Percentiles rank a stretch among this genome's conserved stretches.
Conservation (phyloP, 495 filamentous ascomycete genomes). For the Talaromyces ruber region DNA sequence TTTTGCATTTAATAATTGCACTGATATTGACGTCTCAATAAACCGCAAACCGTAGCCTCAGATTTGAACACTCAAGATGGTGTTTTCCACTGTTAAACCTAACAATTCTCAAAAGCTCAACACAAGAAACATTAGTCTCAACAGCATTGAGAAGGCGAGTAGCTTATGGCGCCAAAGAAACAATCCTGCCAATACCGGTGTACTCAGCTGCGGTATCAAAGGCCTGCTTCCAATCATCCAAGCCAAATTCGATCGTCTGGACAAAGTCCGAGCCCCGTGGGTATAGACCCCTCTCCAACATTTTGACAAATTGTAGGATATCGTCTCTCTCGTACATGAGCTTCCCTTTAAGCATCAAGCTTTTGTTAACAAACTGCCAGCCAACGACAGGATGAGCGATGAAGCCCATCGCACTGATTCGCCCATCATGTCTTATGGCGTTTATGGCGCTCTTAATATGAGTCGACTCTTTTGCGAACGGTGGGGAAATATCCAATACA, state of each 20-base stretch:
- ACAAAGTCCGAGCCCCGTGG: neutral
- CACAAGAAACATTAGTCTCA: no score
- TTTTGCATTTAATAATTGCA: neutral
- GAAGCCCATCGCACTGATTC: conserved; percentile 8
- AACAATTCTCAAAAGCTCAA: no score
- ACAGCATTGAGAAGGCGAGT: no score
- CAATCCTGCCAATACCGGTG: neutral
- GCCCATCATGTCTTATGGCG: conserved; percentile 5
- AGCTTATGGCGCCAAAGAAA: neutral
- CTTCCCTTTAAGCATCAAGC: conserved; percentile 26
- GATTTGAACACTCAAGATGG: neutral
- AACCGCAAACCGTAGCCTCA: neutral
- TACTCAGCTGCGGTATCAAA: conserved; percentile 3
- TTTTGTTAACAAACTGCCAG: conserved; percentile 12
- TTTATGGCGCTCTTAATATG: conserved; percentile 7
- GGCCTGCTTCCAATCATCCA: conserved; percentile 4
- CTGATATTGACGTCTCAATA: neutral
- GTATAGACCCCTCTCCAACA: conserved; percentile 3
- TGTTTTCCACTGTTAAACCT: neutral
- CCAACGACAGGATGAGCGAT: neutral
- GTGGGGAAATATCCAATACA: neutral
- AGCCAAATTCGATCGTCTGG: neutral
- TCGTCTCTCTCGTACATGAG: conserved; percentile 30
- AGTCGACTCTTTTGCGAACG: neutral
- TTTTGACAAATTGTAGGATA: conserved; percentile 9